Evolutionary conservation across 2,329 filamentous ascomycete species (phyloP), one percentile per base, ranked within the genome.

Genomic region (Penicillium concentricum): DNA sequence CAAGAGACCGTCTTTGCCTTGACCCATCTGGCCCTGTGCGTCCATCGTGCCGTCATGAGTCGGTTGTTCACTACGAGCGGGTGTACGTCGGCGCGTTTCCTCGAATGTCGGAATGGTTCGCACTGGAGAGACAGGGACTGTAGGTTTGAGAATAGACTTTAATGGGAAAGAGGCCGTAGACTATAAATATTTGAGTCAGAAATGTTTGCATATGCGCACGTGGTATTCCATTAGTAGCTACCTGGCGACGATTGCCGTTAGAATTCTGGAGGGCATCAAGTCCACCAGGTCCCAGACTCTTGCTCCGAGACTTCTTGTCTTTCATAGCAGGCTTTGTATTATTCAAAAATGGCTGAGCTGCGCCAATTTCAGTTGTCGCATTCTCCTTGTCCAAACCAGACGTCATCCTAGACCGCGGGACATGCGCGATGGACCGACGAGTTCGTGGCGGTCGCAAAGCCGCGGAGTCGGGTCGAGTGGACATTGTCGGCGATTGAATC

Each of bases 251-350:
- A 72, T 96, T 95, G 34, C 90, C 90, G 69, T 81, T 84, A 43
- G 83, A 84, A 69, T 88, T 83, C 73, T 89, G 92, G 54, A 95
- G 81, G 56, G 88, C 87, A 79, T 95, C 92, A 44, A 96, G 77
- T 26, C 92, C 92, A 49, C 93, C 94, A 16, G 94, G 93, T 2
- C 94, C 94, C 65, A 99, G 87, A 76, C 93, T 97, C 80, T 97
- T 97, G 77, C 93, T 97, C 63, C 94, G 87, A 57, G 88, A 90
- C 77, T 92, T 93, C 77, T 81, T 82, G 38, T 76, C 75, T 50
- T 71, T 71, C 32, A 64, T 70, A 10, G 66, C 82, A 83, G 61
- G 26, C 49, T 66, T 69, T n/a, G 62, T 51, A 20, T 60, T 67
- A 15, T 51, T 61, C 22, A 60, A 66, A 13, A 65, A 64, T 10